These are phyloP conservation scores for Silene uniflora DNA, from an alignment of 148 eudicot genomes.

Conservation along the genomic window DNA sequence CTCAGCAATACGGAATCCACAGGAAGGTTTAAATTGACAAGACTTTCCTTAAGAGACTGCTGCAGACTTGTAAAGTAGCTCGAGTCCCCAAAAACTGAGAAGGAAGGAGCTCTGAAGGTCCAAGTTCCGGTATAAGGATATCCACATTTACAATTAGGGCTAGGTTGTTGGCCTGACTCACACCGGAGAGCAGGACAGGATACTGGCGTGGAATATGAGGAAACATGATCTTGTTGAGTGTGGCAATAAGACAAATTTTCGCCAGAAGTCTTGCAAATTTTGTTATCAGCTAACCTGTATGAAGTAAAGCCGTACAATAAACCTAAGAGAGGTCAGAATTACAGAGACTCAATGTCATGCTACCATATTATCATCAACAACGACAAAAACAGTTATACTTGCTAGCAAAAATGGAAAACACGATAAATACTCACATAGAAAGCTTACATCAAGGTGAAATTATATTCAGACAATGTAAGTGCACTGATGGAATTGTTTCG, in stretches of 20 bases:
- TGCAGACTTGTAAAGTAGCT: conserved; percentile 32
- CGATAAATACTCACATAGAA: no score
- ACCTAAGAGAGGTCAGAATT: neutral
- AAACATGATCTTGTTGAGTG: conserved; percentile 15
- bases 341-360: no score
- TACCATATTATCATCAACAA: no score
- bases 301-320: neutral
- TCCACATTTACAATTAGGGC: conserved; percentile 75
- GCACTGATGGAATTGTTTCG: conserved; percentile 34
- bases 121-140: conserved; percentile 61
- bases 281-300: conserved; percentile 56
- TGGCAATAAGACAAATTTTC: conserved; percentile 34
- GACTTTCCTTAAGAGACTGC: conserved; percentile 20
- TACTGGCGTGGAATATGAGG: conserved; percentile 43
- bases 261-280: conserved; percentile 33
- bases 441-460: no score
- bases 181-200: conserved; percentile 42
- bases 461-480: neutral
- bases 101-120: conserved; percentile 52
- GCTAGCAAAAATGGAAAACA: no score
- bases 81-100: conserved; percentile 38
- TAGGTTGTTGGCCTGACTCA: conserved; percentile 34
- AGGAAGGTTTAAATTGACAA: conserved; percentile 33
- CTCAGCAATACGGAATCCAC: conserved; percentile 63
- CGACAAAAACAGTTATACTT: no score